Conservation (phyloP, 2,329 filamentous ascomycete species). For the Eutypa lata region DNA sequence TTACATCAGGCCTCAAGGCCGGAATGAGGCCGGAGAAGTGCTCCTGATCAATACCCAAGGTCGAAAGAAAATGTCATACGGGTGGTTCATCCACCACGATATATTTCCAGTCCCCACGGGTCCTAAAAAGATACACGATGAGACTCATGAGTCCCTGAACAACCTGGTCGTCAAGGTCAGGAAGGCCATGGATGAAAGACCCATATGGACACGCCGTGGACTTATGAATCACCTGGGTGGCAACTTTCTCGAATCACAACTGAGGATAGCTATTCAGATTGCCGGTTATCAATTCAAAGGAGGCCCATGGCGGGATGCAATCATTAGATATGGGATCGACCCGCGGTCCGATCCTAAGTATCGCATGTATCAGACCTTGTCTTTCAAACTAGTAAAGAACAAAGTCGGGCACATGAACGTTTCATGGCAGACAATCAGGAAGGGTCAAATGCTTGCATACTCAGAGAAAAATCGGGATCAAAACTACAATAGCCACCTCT, state of each 20-base stretch:
- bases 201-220: conserved; percentile 82
- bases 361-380: conserved; percentile 82
- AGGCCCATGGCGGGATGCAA: conserved; percentile 86
- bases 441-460: conserved; percentile 37
- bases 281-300: conserved; percentile 90
- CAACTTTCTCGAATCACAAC: conserved; percentile 49
- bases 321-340: conserved; percentile 83
- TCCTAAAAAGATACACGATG: conserved; percentile 58
- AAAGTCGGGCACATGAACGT: conserved; percentile 43
- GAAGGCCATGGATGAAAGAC: conserved; percentile 66
- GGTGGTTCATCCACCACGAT: conserved; percentile 58
- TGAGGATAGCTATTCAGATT: conserved; percentile 78
- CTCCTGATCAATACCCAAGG: conserved; percentile 56
- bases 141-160: conserved; percentile 59
- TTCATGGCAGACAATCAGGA: conserved; percentile 48
- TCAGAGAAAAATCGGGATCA: conserved; percentile 27
- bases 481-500: conserved; percentile 63
- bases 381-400: conserved; percentile 69
- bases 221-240: conserved; percentile 68
- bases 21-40: conserved; percentile 50
- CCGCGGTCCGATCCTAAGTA: conserved; percentile 74
- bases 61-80: conserved; percentile 51
- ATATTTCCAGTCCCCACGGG: conserved; percentile 59
- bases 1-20: conserved; percentile 61
- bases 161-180: conserved; percentile 63